These are phyloP conservation scores for Fomitopsis pinicola DNA, from an alignment of 1,284 basidiomycete genomes.

Conservation along the genomic window DNA sequence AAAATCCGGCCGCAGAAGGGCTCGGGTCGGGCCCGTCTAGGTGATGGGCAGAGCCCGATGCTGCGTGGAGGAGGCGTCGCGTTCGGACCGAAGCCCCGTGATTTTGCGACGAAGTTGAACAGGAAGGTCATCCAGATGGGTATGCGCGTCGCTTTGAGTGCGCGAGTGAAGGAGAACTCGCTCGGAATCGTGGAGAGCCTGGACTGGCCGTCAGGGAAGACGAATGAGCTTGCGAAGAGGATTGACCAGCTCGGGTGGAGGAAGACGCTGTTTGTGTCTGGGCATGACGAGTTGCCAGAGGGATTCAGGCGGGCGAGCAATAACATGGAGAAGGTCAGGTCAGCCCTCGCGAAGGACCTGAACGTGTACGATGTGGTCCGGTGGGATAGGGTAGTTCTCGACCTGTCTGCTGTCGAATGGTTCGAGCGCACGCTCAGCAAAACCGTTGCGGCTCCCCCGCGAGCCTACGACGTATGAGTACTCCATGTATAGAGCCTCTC, in stretches of 20 bases:
- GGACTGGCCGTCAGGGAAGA: slow-evolving; percentile 69
- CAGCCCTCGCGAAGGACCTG: slow-evolving; percentile 60
- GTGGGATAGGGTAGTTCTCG: slow-evolving; percentile 70
- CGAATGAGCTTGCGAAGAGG: slow-evolving; percentile 52
- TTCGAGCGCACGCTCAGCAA: slow-evolving; percentile 59
- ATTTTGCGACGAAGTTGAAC: slow-evolving; percentile 88
- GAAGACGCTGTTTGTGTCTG: slow-evolving; percentile 71
- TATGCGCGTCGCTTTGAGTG: slow-evolving; percentile 85
- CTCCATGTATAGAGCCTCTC: background rate
- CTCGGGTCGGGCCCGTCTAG: slow-evolving; percentile 84
- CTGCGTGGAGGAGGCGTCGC: slow-evolving; percentile 90
- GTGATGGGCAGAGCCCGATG: slow-evolving; percentile 86
- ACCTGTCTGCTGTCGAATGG: slow-evolving; percentile 65
- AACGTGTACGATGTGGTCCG: slow-evolving; percentile 76
- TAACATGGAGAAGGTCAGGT: slow-evolving; percentile 63
- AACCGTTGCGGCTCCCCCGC: slow-evolving; percentile 8
- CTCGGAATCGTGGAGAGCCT: slow-evolving; percentile 75
- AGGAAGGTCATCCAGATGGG: slow-evolving; percentile 91
- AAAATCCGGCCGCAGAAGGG: slow-evolving; percentile 95
- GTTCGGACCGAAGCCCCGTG: slow-evolving; percentile 86
- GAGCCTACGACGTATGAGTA: slow-evolving; percentile 10
- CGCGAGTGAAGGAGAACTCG: slow-evolving; percentile 71
- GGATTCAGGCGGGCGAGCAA: slow-evolving; percentile 53
- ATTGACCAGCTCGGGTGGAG: slow-evolving; percentile 60
- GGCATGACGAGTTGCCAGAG: slow-evolving; percentile 49